Evolutionary conservation across 139 green algal species (phyloP), one percentile per base, ranked within the genome.

Genomic region (Trebouxia sp.): DNA sequence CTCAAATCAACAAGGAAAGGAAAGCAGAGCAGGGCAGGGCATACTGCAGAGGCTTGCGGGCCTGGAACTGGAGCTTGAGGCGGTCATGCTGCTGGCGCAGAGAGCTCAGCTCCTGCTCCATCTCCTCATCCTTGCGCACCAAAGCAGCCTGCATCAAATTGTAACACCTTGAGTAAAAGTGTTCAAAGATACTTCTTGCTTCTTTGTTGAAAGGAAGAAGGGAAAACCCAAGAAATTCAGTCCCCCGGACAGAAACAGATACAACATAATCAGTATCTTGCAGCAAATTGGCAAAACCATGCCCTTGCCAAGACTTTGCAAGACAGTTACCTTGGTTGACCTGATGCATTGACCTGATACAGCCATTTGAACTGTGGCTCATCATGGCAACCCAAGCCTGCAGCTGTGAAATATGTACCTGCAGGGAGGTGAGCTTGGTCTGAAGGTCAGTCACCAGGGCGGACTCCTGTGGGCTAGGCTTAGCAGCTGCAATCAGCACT

Each of bases 31-130:
- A n/a, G n/a, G n/a, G n/a, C n/a, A n/a, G 66, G 79, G 65, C 39
- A 58, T 41, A 51, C 84, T 38, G 81, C 75, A 20, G 70, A 50
- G 2, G 50, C 26, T 88, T 82, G 20, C 83, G 75, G 50, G 79
- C 79, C 82, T 88, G 82, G 45, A 88, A 89, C 79, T 90, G 84
- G 47, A 65, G 66, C 83, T 83, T 84, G 32, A 91, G 84, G 56
- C 75, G 35, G 56, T 91, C 83, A 50, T 89, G 85, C 83, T 86
- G 81, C 83, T 91, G 87, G 56, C 86, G 83, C 76, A 89, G 83
- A 41, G 83, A 65, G 22, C 85, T 77, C 83, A 91, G 78, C 62
- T 86, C 75, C 70, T 85, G 58, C 56, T 89, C 79, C 32, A 85
- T 84, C 76, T 92, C 83, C 53, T 92, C 84, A 37, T 89, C 84